Evolutionary conservation across 768 basidiomycete genomes (phyloP).

Genomic region (Hirschioporus abietinus): DNA sequence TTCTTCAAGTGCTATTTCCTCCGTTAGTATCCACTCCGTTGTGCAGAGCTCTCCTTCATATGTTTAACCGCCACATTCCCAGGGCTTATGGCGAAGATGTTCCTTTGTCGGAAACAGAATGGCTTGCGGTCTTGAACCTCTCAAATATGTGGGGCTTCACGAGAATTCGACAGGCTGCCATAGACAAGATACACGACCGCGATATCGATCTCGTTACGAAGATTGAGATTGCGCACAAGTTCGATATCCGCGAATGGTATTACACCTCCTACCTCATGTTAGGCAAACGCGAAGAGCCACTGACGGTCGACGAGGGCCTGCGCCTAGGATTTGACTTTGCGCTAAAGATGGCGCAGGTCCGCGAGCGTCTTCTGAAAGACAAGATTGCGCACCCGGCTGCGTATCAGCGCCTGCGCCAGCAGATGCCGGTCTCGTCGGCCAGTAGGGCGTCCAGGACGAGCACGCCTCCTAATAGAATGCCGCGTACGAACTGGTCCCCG

Average conservation of each 20-base stretch:
- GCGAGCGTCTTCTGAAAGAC: conserved; percentile 3
- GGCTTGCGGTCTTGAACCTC: conserved; percentile 17
- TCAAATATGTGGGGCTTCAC: conserved; percentile 16
- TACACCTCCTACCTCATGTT: conserved; percentile 5
- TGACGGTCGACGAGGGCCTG: conserved; percentile 17
- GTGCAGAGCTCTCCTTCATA: background rate
- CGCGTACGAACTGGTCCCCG: background rate
- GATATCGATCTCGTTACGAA: conserved; percentile 3
- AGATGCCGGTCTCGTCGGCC: background rate
- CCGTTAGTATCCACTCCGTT: conserved; percentile 14
- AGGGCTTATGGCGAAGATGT: background rate
- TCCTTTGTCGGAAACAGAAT: conserved; percentile 8
- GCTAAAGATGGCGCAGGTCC: background rate
- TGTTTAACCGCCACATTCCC: background rate
- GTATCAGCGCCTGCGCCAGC: background rate
- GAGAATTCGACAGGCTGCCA: conserved; percentile 14
- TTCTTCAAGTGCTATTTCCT: conserved; percentile 25
- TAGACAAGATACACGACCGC: background rate
- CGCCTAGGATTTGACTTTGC: conserved; percentile 17
- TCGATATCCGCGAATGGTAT: conserved; percentile 8
- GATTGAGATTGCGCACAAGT: conserved; percentile 9
- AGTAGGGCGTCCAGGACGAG: background rate
- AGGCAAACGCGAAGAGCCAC: conserved; percentile 2
- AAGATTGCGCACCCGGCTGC: conserved; percentile 1
- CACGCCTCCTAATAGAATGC: background rate